Evolutionary conservation across 495 filamentous ascomycete species (phyloP).

Genomic region (Penicillium flavigenum): DNA sequence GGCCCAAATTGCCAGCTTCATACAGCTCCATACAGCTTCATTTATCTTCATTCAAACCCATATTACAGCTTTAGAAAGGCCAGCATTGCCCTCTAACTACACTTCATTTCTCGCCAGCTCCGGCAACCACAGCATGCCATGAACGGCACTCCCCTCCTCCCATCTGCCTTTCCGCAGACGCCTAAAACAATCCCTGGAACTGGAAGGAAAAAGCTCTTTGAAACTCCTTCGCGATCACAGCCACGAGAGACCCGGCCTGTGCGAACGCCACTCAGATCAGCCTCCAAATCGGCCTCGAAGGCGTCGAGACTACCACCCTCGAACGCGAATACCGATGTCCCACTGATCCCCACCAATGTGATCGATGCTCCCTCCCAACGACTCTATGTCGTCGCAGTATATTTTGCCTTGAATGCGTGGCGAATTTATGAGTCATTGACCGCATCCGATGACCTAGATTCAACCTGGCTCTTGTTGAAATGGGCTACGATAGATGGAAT

Average conservation of each 20-base stretch:
- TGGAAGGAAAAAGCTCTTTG: constrained; percentile 30
- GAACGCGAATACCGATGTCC: constrained; percentile 38
- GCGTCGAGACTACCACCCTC: constrained; percentile 18
- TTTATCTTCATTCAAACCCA: background rate
- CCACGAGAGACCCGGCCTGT: constrained; percentile 14
- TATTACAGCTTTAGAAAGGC: background rate
- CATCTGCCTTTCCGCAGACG: constrained; percentile 68
- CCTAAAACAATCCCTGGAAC: constrained; percentile 47
- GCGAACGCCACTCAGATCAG: constrained; percentile 14
- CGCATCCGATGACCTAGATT: constrained; percentile 72
- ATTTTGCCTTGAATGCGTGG: constrained; percentile 70
- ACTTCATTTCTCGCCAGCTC: constrained; percentile 11
- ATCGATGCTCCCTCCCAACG: constrained; percentile 88
- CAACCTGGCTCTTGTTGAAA: constrained; percentile 86
- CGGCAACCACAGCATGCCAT: constrained; percentile 58
- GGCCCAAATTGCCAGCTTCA: background rate
- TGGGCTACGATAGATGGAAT: constrained; percentile 81
- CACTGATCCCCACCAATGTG: constrained; percentile 70
- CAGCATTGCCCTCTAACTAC: background rate
- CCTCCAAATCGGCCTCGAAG: constrained; percentile 30
- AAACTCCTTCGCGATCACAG: constrained; percentile 33
- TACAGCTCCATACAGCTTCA: background rate
- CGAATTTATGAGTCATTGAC: constrained; percentile 81
- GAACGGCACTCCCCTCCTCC: constrained; percentile 70
- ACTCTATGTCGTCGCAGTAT: constrained; percentile 77